Evolutionary conservation across 2,329 filamentous ascomycete genomes (phyloP).

Genomic region (Cytospora piceae): DNA sequence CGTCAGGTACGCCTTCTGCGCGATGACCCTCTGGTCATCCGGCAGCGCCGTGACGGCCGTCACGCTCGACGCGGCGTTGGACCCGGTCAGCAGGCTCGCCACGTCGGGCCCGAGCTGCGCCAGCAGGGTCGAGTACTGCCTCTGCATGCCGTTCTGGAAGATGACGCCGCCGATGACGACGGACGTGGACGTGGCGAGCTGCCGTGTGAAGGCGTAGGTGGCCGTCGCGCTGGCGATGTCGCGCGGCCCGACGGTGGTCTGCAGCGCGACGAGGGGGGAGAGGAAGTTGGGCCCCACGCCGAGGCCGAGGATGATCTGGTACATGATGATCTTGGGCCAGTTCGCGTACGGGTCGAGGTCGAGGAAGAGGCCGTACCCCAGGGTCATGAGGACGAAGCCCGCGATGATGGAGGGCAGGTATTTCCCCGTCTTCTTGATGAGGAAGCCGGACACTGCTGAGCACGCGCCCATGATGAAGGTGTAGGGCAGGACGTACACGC

Average conservation of each 20-base stretch:
- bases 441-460: conserved; percentile 47
- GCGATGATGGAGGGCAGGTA: conserved; percentile 60
- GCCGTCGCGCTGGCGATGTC: conserved; percentile 68
- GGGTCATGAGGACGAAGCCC: conserved; percentile 57
- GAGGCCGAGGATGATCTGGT: conserved; percentile 62
- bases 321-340: conserved; percentile 54
- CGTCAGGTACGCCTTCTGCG: conserved; percentile 52
- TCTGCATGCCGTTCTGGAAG: conserved; percentile 47
- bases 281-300: conserved; percentile 68
- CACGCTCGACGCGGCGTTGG: conserved; percentile 63
- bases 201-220: conserved; percentile 63
- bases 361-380: conserved; percentile 63
- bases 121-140: conserved; percentile 38
- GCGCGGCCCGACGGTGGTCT: conserved; percentile 60
- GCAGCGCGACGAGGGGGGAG: conserved; percentile 64
- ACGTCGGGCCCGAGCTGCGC: conserved; percentile 42
- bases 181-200: conserved; percentile 59
- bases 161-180: conserved; percentile 58
- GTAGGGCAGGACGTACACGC: conserved; percentile 65
- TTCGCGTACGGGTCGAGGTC: conserved; percentile 56
- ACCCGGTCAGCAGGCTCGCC: conserved; percentile 59
- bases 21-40: conserved; percentile 46
- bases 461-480: conserved; percentile 52
- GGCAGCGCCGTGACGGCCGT: conserved; percentile 58
- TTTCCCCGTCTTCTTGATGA: conserved; percentile 58